These are phyloP conservation scores for Penicillium vulpinum DNA, from an alignment of 2,329 filamentous ascomycete genomes.

Conservation along the genomic window DNA sequence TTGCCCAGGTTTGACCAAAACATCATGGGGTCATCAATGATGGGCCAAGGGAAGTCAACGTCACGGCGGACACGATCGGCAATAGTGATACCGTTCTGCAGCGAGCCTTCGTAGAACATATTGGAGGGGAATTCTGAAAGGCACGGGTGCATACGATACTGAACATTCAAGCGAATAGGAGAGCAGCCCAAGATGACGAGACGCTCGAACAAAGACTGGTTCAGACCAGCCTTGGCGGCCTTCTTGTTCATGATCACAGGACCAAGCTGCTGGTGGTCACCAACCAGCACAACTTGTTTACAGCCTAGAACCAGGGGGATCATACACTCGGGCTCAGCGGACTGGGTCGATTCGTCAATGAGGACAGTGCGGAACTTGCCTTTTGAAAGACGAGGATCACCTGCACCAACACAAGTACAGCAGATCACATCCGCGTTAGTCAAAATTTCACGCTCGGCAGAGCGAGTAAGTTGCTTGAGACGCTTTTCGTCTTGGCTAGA, in stretches of 20 bases:
- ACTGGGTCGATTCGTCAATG: constrained; percentile 97
- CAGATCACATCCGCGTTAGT: constrained; percentile 96
- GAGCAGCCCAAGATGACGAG: constrained; percentile 87
- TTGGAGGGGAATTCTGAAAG: constrained; percentile 97
- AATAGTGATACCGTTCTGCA: constrained; percentile 94
- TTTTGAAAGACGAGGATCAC: constrained; percentile 90
- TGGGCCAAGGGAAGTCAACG: constrained; percentile 97
- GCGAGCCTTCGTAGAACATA: constrained; percentile 98
- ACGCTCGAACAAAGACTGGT: constrained; percentile 97
- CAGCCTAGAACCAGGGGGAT: constrained; percentile 95
- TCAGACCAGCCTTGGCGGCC: constrained; percentile 93
- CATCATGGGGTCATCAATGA: constrained; percentile 96
- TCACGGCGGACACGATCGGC: constrained; percentile 85
- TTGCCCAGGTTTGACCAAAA: constrained; percentile 99
- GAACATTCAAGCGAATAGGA: constrained; percentile 90
- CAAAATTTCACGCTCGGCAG: constrained; percentile 91
- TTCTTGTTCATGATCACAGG: constrained; percentile 99
- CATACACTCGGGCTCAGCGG: constrained; percentile 97
- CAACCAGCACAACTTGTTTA: constrained; percentile 98
- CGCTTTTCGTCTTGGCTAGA: constrained; percentile 98
- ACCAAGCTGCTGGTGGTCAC: constrained; percentile 95
- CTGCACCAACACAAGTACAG: constrained; percentile 96
- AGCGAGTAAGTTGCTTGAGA: constrained; percentile 91
- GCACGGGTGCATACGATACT: constrained; percentile 99
- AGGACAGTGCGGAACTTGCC: constrained; percentile 98